Conservation (phyloP, 1,139 yeast species). For the Kodamaea ohmeri region DNA sequence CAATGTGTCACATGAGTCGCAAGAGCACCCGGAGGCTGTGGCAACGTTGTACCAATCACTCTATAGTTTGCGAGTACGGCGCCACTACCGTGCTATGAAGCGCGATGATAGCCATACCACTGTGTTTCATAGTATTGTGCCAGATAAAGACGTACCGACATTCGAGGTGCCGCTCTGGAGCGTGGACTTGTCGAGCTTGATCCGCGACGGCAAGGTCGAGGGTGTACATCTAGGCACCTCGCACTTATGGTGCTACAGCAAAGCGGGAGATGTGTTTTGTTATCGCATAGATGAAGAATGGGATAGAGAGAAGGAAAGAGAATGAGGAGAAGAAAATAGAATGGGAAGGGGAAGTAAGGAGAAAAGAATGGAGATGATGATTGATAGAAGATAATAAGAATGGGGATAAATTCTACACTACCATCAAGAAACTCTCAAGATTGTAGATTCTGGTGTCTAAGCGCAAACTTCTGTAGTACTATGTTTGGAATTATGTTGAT, state of each 20-base stretch:
- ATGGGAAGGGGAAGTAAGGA: too few species aligned
- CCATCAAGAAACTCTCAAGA: too few species aligned
- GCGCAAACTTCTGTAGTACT: too few species aligned
- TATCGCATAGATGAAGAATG: slow-evolving; percentile 2
- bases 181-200: slow-evolving; percentile 32
- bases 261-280: slow-evolving; percentile 51
- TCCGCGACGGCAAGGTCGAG: slow-evolving; percentile 39
- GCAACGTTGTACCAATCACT: slow-evolving; percentile 35
- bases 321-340: too few species aligned
- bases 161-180: slow-evolving; percentile 37
- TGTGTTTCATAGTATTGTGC: slow-evolving; percentile 38
- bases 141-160: slow-evolving; percentile 41
- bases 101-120: slow-evolving; percentile 17
- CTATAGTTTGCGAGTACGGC: slow-evolving; percentile 33
- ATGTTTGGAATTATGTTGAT: too few species aligned
- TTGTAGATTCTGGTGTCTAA: too few species aligned
- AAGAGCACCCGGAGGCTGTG: slow-evolving; percentile 22
- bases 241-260: slow-evolving; percentile 51
- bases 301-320: too few species aligned
- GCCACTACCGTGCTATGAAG: slow-evolving; percentile 23
- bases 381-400: too few species aligned
- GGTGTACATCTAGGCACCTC: slow-evolving; percentile 38
- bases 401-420: too few species aligned
- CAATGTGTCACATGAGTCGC: slow-evolving; percentile 9
- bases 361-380: too few species aligned